Percentiles rank a stretch among this genome's conserved stretches.
Conservation (phyloP, 2,329 filamentous ascomycete genomes). For the Hymenoscyphus linearis region DNA sequence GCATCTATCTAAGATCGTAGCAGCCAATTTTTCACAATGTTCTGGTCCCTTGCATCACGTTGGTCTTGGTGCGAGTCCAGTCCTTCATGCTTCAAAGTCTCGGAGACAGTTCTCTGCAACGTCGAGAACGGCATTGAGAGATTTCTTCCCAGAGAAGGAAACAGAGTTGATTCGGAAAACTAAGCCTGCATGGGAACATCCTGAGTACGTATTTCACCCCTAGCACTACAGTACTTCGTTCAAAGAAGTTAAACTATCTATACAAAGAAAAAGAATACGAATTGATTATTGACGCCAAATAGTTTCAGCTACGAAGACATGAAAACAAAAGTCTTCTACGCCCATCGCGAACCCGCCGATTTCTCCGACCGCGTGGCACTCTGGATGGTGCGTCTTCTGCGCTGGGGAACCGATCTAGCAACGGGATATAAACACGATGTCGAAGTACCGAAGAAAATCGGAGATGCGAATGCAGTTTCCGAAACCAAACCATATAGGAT, state of each 20-base stretch:
- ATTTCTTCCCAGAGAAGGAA: conserved; percentile 31
- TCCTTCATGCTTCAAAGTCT: conserved; percentile 10
- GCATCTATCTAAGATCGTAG: conserved; percentile 17
- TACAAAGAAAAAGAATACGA: not conserved
- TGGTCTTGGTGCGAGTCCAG: conserved; percentile 9
- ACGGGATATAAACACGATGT: conserved; percentile 76
- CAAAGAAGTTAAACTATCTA: not conserved
- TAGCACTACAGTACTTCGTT: too few relatives aligned
- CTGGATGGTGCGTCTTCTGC: conserved; percentile 66
- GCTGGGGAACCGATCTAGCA: conserved; percentile 74
- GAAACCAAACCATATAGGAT: conserved; percentile 58
- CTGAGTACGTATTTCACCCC: conserved; percentile 22
- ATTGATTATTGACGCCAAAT: not conserved
- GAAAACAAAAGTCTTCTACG: conserved; percentile 61
- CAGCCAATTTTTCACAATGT: conserved; percentile 2
- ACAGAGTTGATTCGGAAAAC: conserved; percentile 49
- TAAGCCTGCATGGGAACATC: conserved; percentile 56
- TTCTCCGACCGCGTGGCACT: conserved; percentile 76
- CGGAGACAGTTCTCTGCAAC: conserved; percentile 28
- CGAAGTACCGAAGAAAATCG: conserved; percentile 33
- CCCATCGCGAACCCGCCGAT: conserved; percentile 68
- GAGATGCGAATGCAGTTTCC: conserved; percentile 39
- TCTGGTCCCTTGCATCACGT: not conserved
- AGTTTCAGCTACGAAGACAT: conserved; percentile 78
- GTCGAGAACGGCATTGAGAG: conserved; percentile 22